These are phyloP conservation scores for Telfairia occidentalis DNA, from an alignment of 331 rosid species.

Conservation along the genomic window DNA sequence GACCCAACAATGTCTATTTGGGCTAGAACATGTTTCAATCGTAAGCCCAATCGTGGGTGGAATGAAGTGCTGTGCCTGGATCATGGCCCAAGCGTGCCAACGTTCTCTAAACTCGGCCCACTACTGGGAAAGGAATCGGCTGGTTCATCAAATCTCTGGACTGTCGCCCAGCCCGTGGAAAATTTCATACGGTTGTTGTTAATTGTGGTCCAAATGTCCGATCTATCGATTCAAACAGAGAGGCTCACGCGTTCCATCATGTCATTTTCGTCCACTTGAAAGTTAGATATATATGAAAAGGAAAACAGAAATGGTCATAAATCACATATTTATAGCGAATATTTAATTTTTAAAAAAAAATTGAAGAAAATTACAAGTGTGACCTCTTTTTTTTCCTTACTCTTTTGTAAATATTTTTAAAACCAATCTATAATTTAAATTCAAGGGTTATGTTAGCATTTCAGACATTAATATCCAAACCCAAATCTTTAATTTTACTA, in stretches of 20 bases:
- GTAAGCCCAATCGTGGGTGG: neutral
- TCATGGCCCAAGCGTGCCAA: neutral
- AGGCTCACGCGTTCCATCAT: neutral
- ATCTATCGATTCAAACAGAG: neutral
- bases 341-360: neutral
- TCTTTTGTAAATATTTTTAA: too few species aligned
- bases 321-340: neutral
- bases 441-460: too few species aligned
- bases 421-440: too few species aligned
- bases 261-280: slow-evolving; percentile 2
- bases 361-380: neutral
- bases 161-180: neutral
- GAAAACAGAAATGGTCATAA: neutral
- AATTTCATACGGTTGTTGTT: neutral
- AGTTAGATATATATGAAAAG: neutral
- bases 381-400: neutral
- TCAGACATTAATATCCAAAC: too few species aligned
- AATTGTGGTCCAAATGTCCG: neutral
- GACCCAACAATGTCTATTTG: neutral
- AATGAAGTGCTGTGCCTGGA: neutral
- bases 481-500: too few species aligned
- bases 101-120: neutral
- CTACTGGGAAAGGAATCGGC: neutral
- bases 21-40: neutral
- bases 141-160: neutral